Percentiles rank a stretch among this genome's conserved stretches.
Evolutionary conservation across 371 early-diverging fungal species (phyloP).

Genomic region (Umbelopsis sp.): DNA sequence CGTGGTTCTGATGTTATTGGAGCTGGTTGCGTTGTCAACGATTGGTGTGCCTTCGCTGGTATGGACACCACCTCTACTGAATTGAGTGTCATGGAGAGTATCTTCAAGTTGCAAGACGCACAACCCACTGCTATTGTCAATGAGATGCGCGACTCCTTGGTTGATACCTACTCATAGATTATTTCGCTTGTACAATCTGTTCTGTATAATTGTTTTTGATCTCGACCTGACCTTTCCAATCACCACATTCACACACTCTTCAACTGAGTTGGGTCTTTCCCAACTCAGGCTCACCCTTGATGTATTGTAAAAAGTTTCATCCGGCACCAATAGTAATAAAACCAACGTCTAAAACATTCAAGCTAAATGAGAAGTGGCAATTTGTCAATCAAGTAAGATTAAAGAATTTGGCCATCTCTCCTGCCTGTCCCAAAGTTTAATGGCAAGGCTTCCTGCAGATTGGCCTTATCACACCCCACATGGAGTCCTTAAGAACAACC

Average conservation of each 20-base stretch:
- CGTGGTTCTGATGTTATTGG: slow-evolving; percentile 99
- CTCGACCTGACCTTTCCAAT: neutral
- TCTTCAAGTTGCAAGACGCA: slow-evolving; percentile 96
- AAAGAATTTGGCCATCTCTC: too few species aligned
- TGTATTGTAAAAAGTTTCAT: slow-evolving; percentile 19
- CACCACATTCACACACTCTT: slow-evolving; percentile 1
- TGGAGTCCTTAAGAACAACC: too few species aligned
- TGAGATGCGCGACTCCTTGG: slow-evolving; percentile 92
- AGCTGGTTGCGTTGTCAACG: slow-evolving; percentile 98
- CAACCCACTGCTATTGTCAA: slow-evolving; percentile 90
- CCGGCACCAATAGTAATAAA: slow-evolving; percentile 13
- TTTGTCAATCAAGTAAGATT: neutral
- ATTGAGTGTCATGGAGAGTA: slow-evolving; percentile 97
- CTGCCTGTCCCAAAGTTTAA: too few species aligned
- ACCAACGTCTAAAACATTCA: neutral
- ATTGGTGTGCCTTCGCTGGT: slow-evolving; percentile 99
- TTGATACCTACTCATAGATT: slow-evolving; percentile 84
- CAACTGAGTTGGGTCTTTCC: neutral
- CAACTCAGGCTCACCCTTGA: slow-evolving; percentile 6
- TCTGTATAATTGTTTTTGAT: neutral
- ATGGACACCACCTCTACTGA: slow-evolving; percentile 98
- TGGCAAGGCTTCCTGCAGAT: neutral
- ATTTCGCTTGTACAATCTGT: neutral
- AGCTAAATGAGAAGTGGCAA: neutral
- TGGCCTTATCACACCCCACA: neutral